These are phyloP conservation scores for Globisporangium uncinulatum DNA, from an alignment of 352 stramenopile species.

Conservation along the genomic window DNA sequence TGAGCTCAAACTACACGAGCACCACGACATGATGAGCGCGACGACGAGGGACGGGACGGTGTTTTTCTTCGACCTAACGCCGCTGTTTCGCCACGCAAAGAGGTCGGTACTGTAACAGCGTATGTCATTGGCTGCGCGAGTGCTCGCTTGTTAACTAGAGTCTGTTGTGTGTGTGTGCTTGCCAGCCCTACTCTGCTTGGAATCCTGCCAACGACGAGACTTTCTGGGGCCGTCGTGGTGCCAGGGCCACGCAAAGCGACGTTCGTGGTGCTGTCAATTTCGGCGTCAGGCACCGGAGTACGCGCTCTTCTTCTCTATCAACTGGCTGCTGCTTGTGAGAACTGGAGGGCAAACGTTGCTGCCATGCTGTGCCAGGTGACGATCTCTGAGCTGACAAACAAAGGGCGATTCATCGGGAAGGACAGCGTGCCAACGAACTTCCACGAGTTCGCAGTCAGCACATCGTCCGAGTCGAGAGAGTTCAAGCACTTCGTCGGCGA, in stretches of 20 bases:
- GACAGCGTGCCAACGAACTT: constrained; percentile 54
- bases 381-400: constrained; percentile 55
- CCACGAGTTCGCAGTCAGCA: constrained; percentile 41
- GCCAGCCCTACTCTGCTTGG: constrained; percentile 30
- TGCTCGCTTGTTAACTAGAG: too few relatives aligned
- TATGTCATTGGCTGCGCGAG: too few relatives aligned
- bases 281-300: constrained; percentile 32
- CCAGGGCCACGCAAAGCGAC: constrained; percentile 35
- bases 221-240: constrained; percentile 37
- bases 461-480: constrained; percentile 45
- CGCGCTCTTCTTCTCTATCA: not conserved
- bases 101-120: constrained; percentile 17
- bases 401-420: constrained; percentile 36
- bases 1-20: constrained; percentile 56
- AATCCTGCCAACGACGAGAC: constrained; percentile 46
- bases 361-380: constrained; percentile 16
- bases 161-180: not conserved
- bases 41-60: constrained; percentile 56
- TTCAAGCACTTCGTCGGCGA: constrained; percentile 24
- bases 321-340: not conserved
- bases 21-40: constrained; percentile 52
- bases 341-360: not conserved
- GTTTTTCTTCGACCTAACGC: constrained; percentile 62
- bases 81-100: constrained; percentile 46
- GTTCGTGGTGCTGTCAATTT: constrained; percentile 41